A percentile compares a stretch with the other conserved stretches of the same genome.
Conservation (phyloP, 2,329 filamentous ascomycete genomes). For the Endocalyx cinctus region DNA sequence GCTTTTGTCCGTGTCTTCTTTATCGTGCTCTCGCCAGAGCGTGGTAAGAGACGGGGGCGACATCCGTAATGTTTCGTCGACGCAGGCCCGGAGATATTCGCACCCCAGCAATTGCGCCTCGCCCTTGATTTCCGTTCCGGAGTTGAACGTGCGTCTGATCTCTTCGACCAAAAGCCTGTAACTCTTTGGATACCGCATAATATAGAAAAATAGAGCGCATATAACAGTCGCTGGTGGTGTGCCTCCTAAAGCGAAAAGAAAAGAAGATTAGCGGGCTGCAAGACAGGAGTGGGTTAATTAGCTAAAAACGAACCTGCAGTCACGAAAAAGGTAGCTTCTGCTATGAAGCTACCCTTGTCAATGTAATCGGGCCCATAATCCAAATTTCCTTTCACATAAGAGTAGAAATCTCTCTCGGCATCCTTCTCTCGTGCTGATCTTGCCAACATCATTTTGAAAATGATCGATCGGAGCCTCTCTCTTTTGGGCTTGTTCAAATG, state of each 20-base stretch:
- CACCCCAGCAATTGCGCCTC: slow-evolving; percentile 9
- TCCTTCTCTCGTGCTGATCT: too few relatives aligned
- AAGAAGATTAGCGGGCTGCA: neutral
- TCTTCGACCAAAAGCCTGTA: slow-evolving; percentile 11
- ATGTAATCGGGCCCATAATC: neutral
- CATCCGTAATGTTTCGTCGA: slow-evolving; percentile 15
- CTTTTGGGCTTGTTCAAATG: too few relatives aligned
- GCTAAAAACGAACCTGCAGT: neutral
- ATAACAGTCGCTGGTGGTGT: too few relatives aligned
- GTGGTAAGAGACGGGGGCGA: slow-evolving; percentile 11
- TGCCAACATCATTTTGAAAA: too few relatives aligned
- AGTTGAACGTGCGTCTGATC: slow-evolving; percentile 11
- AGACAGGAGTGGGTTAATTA: neutral
- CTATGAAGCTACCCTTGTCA: neutral
- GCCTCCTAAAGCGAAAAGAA: too few relatives aligned
- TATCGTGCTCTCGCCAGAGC: slow-evolving; percentile 10
- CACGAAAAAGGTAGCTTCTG: slow-evolving; percentile 2
- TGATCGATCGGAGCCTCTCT: too few relatives aligned
- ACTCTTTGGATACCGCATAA: slow-evolving; percentile 12
- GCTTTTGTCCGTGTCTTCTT: slow-evolving; percentile 2
- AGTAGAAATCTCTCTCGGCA: slow-evolving; percentile 77
- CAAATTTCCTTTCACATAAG: slow-evolving; percentile 30
- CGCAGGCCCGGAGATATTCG: slow-evolving; percentile 13
- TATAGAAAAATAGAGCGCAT: slow-evolving; percentile 23
- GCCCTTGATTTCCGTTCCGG: slow-evolving; percentile 11